phyloP scores from a whole-genome alignment of 805 yeast species.

The Yamadazyma takamatsuzukensis region DNA sequence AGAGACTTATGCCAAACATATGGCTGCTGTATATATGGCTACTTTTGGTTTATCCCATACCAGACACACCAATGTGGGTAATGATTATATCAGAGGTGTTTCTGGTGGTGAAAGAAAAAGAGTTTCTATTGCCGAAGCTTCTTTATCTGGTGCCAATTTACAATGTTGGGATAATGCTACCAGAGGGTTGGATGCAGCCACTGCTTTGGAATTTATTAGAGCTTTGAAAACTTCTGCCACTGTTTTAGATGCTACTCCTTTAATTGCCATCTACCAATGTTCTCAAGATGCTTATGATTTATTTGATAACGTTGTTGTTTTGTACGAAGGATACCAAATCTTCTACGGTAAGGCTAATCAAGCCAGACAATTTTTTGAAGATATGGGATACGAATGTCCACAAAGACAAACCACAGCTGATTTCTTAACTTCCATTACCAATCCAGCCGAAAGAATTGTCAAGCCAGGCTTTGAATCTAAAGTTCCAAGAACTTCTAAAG shows the following conservation, averaged over 20 bases:
- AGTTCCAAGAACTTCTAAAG: slow-evolving; percentile 56
- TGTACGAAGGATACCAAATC: slow-evolving; percentile 47
- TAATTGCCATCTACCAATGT: slow-evolving; percentile 58
- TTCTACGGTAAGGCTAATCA: slow-evolving; percentile 41
- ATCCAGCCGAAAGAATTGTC: slow-evolving; percentile 55
- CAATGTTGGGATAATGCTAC: slow-evolving; percentile 74
- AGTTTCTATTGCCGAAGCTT: slow-evolving; percentile 78
- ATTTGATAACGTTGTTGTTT: slow-evolving; percentile 45
- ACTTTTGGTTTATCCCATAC: slow-evolving; percentile 51
- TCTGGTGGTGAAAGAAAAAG: slow-evolving; percentile 87
- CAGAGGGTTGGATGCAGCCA: slow-evolving; percentile 80
- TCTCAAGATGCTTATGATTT: slow-evolving; percentile 47
- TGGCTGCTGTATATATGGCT: slow-evolving; percentile 43
- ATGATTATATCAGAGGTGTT: slow-evolving; percentile 65
- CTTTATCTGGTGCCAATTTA: slow-evolving; percentile 54
- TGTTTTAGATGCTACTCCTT: slow-evolving; percentile 47
- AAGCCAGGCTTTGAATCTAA: slow-evolving; percentile 48
- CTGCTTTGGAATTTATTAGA: slow-evolving; percentile 71
- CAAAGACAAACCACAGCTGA: slow-evolving; percentile 67
- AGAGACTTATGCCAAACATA: slow-evolving; percentile 35
- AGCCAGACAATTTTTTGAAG: slow-evolving; percentile 48
- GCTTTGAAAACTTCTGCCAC: slow-evolving; percentile 63
- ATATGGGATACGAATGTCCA: slow-evolving; percentile 62
- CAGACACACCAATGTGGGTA: slow-evolving; percentile 56
- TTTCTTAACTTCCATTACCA: slow-evolving; percentile 63